These are phyloP conservation scores for Trametes sp. DNA, from an alignment of 1,284 basidiomycete species.

Conservation along the genomic window DNA sequence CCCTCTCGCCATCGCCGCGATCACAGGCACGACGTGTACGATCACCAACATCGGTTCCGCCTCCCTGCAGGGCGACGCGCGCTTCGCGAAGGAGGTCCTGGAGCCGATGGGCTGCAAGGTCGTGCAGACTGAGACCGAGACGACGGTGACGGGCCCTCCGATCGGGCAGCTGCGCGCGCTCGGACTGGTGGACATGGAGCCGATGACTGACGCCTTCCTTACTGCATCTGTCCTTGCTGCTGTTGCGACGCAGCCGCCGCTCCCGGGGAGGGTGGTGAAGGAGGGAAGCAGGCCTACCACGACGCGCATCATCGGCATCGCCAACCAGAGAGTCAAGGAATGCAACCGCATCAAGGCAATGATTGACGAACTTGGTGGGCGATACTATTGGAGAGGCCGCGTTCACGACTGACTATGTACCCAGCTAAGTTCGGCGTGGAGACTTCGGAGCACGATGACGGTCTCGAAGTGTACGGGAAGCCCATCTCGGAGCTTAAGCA, in stretches of 20 bases:
- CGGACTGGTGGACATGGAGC: constrained; percentile 95
- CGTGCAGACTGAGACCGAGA: constrained; percentile 86
- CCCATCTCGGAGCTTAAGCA: constrained; percentile 67
- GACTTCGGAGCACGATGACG: constrained; percentile 93
- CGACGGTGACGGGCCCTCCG: constrained; percentile 93
- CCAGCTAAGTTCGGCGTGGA: constrained; percentile 94
- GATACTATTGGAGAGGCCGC: background rate
- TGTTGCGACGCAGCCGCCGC: constrained; percentile 69
- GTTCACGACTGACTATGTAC: constrained; percentile 17
- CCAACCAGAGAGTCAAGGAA: constrained; percentile 98
- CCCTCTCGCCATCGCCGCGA: constrained; percentile 95
- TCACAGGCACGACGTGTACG: constrained; percentile 94
- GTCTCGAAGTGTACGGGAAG: constrained; percentile 89
- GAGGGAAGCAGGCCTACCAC: constrained; percentile 49
- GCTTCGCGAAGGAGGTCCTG: constrained; percentile 93
- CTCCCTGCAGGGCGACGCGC: constrained; percentile 95
- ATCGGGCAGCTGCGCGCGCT: constrained; percentile 84
- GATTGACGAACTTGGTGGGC: constrained; percentile 90
- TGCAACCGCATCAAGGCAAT: constrained; percentile 97
- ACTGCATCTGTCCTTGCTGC: constrained; percentile 94
- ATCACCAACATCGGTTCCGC: constrained; percentile 91
- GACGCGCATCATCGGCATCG: constrained; percentile 93
- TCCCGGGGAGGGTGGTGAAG: constrained; percentile 44
- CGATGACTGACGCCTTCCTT: constrained; percentile 99
- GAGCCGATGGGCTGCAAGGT: constrained; percentile 96